phyloP scores from a whole-genome alignment of 441 rosid genomes.

The Metrosideros polymorpha region DNA sequence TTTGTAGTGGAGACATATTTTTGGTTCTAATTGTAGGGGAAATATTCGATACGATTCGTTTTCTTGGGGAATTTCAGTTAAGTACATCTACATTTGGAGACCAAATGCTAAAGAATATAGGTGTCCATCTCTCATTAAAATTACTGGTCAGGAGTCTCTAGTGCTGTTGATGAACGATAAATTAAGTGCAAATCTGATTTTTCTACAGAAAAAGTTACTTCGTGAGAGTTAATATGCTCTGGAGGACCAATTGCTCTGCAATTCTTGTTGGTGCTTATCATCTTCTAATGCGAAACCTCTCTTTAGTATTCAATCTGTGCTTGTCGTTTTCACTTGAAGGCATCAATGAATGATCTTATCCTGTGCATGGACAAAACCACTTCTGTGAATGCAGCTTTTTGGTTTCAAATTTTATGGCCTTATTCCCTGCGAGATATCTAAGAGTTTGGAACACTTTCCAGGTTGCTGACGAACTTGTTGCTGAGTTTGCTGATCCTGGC shows the following conservation, averaged over 20 bases:
- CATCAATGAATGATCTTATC: not conserved
- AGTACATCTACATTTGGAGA: not conserved
- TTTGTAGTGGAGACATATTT: not conserved
- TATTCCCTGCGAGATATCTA: constrained; percentile 6
- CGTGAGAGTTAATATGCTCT: not conserved
- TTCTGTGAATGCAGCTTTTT: not conserved
- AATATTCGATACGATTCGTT: not conserved
- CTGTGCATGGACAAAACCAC: not conserved
- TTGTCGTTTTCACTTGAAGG: not conserved
- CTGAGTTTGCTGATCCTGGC: constrained; percentile 90
- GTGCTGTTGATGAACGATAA: not conserved
- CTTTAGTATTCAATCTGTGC: not conserved
- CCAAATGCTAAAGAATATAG: not conserved
- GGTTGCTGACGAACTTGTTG: constrained; percentile 99
- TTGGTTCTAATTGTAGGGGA: not conserved
- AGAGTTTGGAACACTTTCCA: constrained; percentile 33
- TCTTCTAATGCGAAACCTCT: not conserved
- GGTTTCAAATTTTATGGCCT: not conserved
- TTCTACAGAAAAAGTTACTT: not conserved
- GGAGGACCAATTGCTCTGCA: not conserved
- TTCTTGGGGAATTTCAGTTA: not conserved
- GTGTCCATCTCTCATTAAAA: not conserved
- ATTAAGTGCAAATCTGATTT: not conserved
- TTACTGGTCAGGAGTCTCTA: not conserved
- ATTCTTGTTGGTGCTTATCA: not conserved